Base-by-base conservation (phyloP, 441 rosid genomes). In the Euphorbia schlechtendalii region DNA sequence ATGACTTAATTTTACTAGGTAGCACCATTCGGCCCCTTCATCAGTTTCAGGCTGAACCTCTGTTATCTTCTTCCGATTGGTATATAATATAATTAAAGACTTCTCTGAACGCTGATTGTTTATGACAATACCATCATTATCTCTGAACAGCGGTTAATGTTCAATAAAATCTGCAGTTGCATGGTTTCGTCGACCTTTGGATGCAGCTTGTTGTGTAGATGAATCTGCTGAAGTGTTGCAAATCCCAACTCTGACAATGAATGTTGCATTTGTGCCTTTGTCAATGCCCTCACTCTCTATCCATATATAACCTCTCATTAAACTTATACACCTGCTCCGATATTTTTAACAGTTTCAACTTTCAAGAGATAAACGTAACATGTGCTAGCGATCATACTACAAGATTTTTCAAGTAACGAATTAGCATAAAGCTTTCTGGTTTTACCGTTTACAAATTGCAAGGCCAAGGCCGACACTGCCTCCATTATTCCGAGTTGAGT, bases 261-360 rank as follows among this genome's bases (percentile, higher is more conserved):
- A 82, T 7, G 89, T 80, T 13, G 83, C 84, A 4, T 61, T 66
- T 71, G 86, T 73, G 25, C 98, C 98, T 78, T 87, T 89, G 58
- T 75, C 80, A 27, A 75, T 62, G 51, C 98, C 98, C 59, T 92
- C 90, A 3, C 98, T 92, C 74, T 88, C 94, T 8, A 92, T 78
- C 90, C 96, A 88, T 61, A 89, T 86, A 77, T 88, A 80, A 46
- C 98, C 98, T 66, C 87, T 90, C 98, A 92, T 92, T 72, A 89
- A 81, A 77, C 78, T 82, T 24, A 86, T 88, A 74, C 87, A 92
- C 78, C 98, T 92, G 78, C 67, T 72, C 68, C 67, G 69, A 65
- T 64, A 75, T 65, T 66, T 64, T 52, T 43, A 59, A 18, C 24
- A 63, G 4, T n/a, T n/a, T n/a, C n/a, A n/a, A n/a, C n/a, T n/a